Base-by-base conservation (phyloP, 306 rosid genomes). In the Ochetophila trinervis region DNA sequence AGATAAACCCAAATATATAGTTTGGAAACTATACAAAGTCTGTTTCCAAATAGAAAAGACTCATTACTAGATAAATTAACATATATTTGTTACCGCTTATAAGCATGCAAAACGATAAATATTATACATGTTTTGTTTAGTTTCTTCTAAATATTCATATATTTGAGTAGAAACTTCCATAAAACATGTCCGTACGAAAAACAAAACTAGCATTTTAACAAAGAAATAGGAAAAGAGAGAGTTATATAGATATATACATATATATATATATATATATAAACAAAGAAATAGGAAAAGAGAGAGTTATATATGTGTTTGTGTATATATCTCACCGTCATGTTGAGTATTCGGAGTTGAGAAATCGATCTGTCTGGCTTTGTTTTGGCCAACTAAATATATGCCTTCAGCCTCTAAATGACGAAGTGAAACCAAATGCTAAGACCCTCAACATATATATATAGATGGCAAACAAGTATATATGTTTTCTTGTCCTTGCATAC, bases 291-390 rank as follows among this genome's bases (percentile, higher is more conserved):
- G 17, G 22, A 59, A 10, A 61, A 0, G 21, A 24, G 44, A 16
- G 37, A 59, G 5, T 57, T 27, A n/a, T n/a, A n/a, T n/a, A n/a
- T n/a, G n/a, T n/a, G n/a, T n/a, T n/a, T n/a, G n/a, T n/a, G n/a
- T n/a, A n/a, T n/a, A 27, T 62, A 65, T 70, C 80, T 79, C 53
- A 79, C 79, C 84, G 85, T 68, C 74, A 72, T 81, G 8, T 57
- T 58, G 54, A 6, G n/a, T n/a, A n/a, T 40, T 40, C 12, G 74
- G 23, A 62, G 63, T 55, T 51, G 45, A 60, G 36, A 20, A 62
- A 64, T 21, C 12, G 57, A 23, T 10, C 60, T 59, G 11, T 1
- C 10, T 15, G 11, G 58, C 2, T 32, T 6, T 70, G 60, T 53
- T 71, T 27, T 70, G 18, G 20, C 45, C 62, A 71, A 32, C n/a